Evolutionary conservation across 495 filamentous ascomycete genomes (phyloP), one percentile per base, ranked within the genome.

Genomic region (Aspergillus sparsus): DNA sequence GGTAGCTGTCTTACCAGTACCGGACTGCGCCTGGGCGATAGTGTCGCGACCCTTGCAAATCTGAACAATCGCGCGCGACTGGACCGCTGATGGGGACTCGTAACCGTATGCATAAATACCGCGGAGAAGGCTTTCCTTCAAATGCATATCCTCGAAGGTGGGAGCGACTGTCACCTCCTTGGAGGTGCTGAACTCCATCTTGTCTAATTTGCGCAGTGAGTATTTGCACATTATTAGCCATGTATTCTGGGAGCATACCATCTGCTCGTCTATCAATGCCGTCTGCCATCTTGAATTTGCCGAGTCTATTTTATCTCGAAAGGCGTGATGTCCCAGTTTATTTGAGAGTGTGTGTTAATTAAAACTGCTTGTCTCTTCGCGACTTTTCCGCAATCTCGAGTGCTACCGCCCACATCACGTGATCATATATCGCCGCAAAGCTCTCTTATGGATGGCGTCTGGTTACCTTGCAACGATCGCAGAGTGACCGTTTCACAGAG

Each of bases 81-180:
- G 94, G 15, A 98, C 93, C 5, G 94, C 94, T 5, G 94, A 98
- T 1, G 94, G 94, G 0, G 92, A 96, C 71, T 98, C 94, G 74
- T 97, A 98, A 51, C 94, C 94, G 66, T 99, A 99, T 15, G 94
- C 94, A 72, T 99, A 99, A 72, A 99, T 93, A 67, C 94, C 94
- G 57, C 94, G 92, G 61, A 98, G 87, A 31, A 98, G 87, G 71
- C 91, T 95, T 72, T 98, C 91, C 74, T 98, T 98, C 72, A 98
- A 74, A 69, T 91, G 86, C 89, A 91, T 91, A 55, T 83, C 82
- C 80, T 90, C 88, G 67, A 82, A 82, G 59, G 84, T 88, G 41
- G 83, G 85, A 66, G 87, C 88, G 65, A 97, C 92, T 10, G 85
- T 91, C 52, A 98, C 93, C 84, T 98, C 95, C 77, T 95, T 97